Percentiles rank a stretch among this genome's conserved stretches.
phyloP scores from a whole-genome alignment of 2,329 filamentous ascomycete genomes.

The Penicillium corylophilum region DNA sequence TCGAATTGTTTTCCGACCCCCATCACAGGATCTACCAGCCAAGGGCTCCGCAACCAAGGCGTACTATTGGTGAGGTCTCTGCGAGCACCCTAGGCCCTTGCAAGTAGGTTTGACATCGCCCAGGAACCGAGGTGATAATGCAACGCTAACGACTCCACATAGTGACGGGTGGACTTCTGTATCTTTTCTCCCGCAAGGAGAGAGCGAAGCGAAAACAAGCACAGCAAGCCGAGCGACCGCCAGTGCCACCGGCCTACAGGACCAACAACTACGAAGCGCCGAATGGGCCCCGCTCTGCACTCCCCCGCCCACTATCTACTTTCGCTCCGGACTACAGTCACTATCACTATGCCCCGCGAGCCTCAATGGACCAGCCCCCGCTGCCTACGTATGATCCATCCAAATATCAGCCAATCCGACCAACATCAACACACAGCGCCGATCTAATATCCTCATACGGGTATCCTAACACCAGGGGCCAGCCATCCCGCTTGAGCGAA shows the following conservation, averaged over 20 bases:
- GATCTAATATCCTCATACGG: conserved; percentile 5
- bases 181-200: conserved; percentile 26
- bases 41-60: neutral
- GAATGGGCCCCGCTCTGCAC: conserved; percentile 16
- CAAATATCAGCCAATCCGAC: conserved; percentile 26
- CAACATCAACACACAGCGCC: conserved; percentile 11
- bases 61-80: neutral
- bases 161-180: conserved; percentile 21
- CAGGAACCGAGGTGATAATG: conserved; percentile 8
- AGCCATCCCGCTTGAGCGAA: conserved; percentile 21
- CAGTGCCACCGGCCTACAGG: conserved; percentile 20
- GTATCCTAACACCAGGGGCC: conserved; percentile 9
- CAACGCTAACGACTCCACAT: conserved; percentile 7
- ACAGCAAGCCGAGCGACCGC: conserved; percentile 6
- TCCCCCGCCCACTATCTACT: conserved; percentile 25
- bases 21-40: conserved; percentile 14
- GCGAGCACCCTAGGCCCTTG: conserved; percentile 3
- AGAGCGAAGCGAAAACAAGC: conserved; percentile 20
- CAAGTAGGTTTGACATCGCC: conserved; percentile 9
- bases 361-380: conserved; percentile 27
- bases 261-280: conserved; percentile 7
- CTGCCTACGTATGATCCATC: conserved; percentile 38
- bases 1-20: neutral
- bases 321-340: conserved; percentile 23
- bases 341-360: conserved; percentile 15